Percentiles rank a stretch among this genome's conserved stretches.
Conservation (phyloP, 768 basidiomycete species). For the Leccinum incarnatum region DNA sequence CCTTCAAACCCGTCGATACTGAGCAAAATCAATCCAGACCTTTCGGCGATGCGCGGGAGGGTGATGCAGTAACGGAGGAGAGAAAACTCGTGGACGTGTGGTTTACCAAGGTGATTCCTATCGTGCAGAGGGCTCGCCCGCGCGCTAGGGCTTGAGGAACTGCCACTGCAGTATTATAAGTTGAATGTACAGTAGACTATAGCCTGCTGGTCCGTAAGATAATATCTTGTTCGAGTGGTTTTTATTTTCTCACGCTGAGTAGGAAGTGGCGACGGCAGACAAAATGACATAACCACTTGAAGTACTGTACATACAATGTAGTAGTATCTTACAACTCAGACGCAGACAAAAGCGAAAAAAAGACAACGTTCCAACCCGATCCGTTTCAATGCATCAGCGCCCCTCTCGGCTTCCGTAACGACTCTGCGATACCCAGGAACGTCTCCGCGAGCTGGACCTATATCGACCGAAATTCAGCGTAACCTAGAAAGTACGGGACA, state of each 20-base stretch:
- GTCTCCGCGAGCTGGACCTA: conserved; percentile 56
- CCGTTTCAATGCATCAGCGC: conserved; percentile 37
- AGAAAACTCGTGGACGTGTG: conserved; percentile 11
- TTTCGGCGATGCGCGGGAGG: neutral
- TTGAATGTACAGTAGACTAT: too few species aligned
- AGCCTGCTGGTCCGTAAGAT: too few species aligned
- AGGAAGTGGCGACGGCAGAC: neutral
- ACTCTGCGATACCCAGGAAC: conserved; percentile 57
- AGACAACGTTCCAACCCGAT: neutral
- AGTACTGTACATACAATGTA: too few species aligned
- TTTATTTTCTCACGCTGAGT: too few species aligned
- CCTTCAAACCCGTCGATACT: neutral
- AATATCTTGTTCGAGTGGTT: too few species aligned
- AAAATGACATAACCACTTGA: neutral
- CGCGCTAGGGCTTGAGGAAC: too few species aligned
- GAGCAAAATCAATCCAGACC: neutral
- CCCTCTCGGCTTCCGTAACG: conserved; percentile 54
- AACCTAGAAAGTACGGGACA: neutral
- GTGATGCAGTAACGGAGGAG: neutral
- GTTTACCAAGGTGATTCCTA: conserved; percentile 19
- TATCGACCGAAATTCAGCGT: neutral
- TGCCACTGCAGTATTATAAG: too few species aligned
- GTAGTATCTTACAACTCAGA: neutral
- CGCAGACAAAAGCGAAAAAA: neutral
- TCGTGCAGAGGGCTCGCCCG: conserved; percentile 14